phyloP scores from a whole-genome alignment of 116 monocot genomes.

The Phalaenopsis hybrid region DNA sequence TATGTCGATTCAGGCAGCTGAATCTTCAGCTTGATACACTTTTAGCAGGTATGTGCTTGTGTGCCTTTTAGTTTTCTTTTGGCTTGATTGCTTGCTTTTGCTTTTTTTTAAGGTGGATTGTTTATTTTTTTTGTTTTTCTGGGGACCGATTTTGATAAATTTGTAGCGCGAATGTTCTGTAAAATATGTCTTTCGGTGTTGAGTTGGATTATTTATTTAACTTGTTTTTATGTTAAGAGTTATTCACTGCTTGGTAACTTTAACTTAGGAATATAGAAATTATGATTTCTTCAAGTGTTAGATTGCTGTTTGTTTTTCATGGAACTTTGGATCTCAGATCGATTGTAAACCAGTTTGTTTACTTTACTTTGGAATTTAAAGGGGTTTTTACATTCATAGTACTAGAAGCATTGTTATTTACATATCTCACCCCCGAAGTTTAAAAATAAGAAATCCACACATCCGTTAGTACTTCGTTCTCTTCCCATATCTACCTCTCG shows the following conservation, averaged over 20 bases:
- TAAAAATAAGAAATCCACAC: too few relatives aligned
- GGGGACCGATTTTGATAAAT: too few relatives aligned
- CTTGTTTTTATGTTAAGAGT: neutral
- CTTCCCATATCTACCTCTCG: too few relatives aligned
- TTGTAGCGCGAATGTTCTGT: neutral
- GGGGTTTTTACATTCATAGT: too few relatives aligned
- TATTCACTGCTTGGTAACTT: neutral
- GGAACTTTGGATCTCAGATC: neutral
- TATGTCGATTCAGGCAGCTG: neutral
- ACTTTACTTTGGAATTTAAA: too few relatives aligned
- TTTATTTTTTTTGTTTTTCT: neutral
- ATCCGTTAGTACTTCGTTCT: too few relatives aligned
- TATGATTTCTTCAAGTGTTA: neutral
- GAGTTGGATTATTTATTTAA: neutral
- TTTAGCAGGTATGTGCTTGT: neutral
- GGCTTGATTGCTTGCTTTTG: neutral
- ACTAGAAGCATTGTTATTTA: too few relatives aligned
- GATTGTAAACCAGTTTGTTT: neutral
- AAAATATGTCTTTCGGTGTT: neutral
- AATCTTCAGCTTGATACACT: neutral
- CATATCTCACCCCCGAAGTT: too few relatives aligned
- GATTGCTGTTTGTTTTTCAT: neutral
- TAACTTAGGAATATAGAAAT: neutral
- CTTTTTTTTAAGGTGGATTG: neutral
- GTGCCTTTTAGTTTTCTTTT: neutral